Evolutionary conservation across 2,329 filamentous ascomycete species (phyloP), one percentile per base, ranked within the genome.

Genomic region (Paracoccidioides lutzii): DNA sequence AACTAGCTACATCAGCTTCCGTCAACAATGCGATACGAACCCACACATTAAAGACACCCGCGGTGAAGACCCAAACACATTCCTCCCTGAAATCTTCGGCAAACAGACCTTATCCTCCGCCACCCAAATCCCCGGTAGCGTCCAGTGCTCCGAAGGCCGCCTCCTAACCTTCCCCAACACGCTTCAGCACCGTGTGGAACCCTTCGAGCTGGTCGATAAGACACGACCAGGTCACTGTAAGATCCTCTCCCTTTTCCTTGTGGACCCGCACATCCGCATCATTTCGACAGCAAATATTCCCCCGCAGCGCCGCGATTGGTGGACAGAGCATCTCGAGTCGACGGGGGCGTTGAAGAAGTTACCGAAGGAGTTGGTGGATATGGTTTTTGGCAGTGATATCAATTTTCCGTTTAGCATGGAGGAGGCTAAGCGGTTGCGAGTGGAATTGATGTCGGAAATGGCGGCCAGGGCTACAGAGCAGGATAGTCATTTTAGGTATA

Each of bases 151-250:
- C 7, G 5, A 55, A 9, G 52, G 46, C 45, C 52, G 55, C 5
- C 52, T 57, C 9, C 40, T 57, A 4, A 57, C 55, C 9, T 57
- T 57, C 30, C 55, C 55, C 6, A 57, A 57, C 35, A 37, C 41
- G 5, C 14, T 57, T 6, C 52, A 55, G 28, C 55, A 57, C 41
- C 37, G 45, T 5, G 52, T 57, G 7, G 37, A 55, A 30, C 55
- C 55, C 14, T 57, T 57, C 30, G 33, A 28, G 46, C 52, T 57
- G 10, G 52, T 32, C 8, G 55, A 55, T 33, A 42, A 37, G n/a
- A 44, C 35, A 4, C 15, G 45, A 12, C 52, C 52, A 6, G 55
- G 55, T 3, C 46, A 52, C 28, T 32, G 52, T 15, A 57, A 57
- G 40, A 40, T 57, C 12, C 45, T 57, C 12, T 38, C 55, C 8